Conservation (phyloP, 2,329 filamentous ascomycete species). For the Massarina eburnea region DNA sequence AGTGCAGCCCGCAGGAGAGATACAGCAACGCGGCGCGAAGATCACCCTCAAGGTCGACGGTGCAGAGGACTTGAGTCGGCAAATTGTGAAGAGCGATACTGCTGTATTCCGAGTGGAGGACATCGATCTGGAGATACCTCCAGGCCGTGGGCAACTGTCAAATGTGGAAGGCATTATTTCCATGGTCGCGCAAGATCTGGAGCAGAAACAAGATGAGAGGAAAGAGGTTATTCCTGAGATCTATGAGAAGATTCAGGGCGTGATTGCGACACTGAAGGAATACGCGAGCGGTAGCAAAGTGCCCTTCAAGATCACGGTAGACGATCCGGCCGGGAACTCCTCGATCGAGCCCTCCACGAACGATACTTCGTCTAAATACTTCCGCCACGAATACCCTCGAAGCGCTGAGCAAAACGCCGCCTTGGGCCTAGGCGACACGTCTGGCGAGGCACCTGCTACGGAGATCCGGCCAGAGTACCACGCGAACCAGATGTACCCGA, state of each 20-base stretch:
- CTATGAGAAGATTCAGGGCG: conserved; percentile 72
- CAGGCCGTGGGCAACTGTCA: conserved; percentile 86
- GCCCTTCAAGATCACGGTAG: conserved; percentile 84
- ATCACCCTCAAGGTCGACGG: conserved; percentile 79
- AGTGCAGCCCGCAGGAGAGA: conserved; percentile 86
- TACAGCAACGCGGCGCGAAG: conserved; percentile 83
- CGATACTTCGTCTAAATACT: conserved; percentile 83
- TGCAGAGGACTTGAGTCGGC: conserved; percentile 74
- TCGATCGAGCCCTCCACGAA: conserved; percentile 85
- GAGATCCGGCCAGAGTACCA: conserved; percentile 58
- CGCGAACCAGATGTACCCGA: conserved; percentile 48
- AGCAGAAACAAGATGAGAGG: conserved; percentile 77
- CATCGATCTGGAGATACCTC: conserved; percentile 88
- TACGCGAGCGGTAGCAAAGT: conserved; percentile 79
- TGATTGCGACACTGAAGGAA: conserved; percentile 71
- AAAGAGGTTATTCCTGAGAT: conserved; percentile 78
- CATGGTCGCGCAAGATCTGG: conserved; percentile 77
- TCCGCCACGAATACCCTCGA: conserved; percentile 79
- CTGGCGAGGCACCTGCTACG: conserved; percentile 55
- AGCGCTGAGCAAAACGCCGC: conserved; percentile 83
- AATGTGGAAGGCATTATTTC: conserved; percentile 88
- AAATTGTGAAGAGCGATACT: conserved; percentile 90
- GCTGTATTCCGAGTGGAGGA: conserved; percentile 86
- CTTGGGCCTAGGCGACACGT: conserved; percentile 68
- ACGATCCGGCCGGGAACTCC: conserved; percentile 93